phyloP scores from a whole-genome alignment of 345 rosid species.

The Lepidium didymum region DNA sequence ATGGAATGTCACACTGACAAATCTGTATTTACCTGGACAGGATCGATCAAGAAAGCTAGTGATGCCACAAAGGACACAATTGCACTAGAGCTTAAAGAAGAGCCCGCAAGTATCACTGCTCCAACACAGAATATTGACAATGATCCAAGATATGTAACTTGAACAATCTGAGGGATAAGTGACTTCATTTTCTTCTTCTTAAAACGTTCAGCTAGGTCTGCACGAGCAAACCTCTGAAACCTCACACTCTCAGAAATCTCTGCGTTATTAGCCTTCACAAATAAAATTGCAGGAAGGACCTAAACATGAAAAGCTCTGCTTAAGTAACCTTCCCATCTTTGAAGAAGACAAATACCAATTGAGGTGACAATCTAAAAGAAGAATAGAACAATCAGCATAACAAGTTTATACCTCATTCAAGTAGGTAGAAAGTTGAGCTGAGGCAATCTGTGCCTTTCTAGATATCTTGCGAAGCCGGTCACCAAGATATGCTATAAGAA shows the following conservation, averaged over 20 bases:
- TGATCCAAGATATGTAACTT: conserved; percentile 66
- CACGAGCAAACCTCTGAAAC: conserved; percentile 63
- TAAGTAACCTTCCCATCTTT: background rate
- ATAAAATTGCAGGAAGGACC: conserved; percentile 85
- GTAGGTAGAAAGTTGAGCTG: conserved; percentile 70
- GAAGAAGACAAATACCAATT: background rate
- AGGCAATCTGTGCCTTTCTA: conserved; percentile 55
- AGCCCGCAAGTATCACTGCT: conserved; percentile 59
- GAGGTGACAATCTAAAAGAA: background rate
- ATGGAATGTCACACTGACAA: background rate
- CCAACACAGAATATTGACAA: conserved; percentile 57
- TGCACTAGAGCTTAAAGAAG: conserved; percentile 53
- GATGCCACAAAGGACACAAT: conserved; percentile 78
- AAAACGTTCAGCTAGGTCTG: conserved; percentile 51
- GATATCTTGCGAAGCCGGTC: conserved; percentile 72
- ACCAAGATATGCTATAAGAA: conserved; percentile 67
- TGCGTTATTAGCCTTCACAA: conserved; percentile 88
- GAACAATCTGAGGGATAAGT: conserved; percentile 75
- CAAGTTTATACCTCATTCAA: conserved; percentile 61
- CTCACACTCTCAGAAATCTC: conserved; percentile 67
- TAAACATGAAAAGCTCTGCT: conserved; percentile 8
- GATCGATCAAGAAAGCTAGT: conserved; percentile 74
- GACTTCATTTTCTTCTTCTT: conserved; percentile 91
- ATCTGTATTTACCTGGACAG: conserved; percentile 60
- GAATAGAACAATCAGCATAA: background rate